Evolutionary conservation across 805 yeast genomes (phyloP), one percentile per base, ranked within the genome.

Genomic region (Candida xyloterini): DNA sequence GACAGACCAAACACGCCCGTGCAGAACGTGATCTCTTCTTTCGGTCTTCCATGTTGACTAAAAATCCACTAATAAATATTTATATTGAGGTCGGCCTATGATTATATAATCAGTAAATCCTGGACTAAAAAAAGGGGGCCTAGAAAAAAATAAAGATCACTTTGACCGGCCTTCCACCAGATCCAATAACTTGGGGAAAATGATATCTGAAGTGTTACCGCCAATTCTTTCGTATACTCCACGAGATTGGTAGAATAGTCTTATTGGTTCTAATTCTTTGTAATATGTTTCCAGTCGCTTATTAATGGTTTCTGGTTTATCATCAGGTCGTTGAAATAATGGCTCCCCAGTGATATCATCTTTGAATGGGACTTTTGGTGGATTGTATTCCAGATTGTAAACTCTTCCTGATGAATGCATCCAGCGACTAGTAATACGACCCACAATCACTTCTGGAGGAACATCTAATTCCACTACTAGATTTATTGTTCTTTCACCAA

Each of bases 331-430:
- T 62, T 88, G 85, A 13, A 75, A 62, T 42, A 90, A 69, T 2
- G 86, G 81, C 57, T 90, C 97, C 0, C 96, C 96, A 0, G 98
- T 90, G 2, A 88, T 55, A 59, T 90, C 97, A 56, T 90, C 98
- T 45, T 65, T 71, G 25, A 88, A 95, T 0, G 88, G 78, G 2
- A 71, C 73, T 53, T 82, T 82, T 7, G 98, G 98, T 6, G 97
- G 96, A 53, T 85, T 89, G 62, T 88, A 90, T 40, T 86, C 79
- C 47, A 85, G 59, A 59, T 86, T 91, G 60, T 90, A 90, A 2
- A 89, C 82, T 48, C 97, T 68, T 0, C 97, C 97, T 37, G 95
- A 84, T 0, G 85, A 78, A 61, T 90, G 97, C 28, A 89, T 83
- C 81, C 86, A 88, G 50, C 97, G 66, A 46, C 86, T 84, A 52